Percentiles rank a stretch among this genome's conserved stretches.
These are phyloP conservation scores for Amyloporia xantha DNA, from an alignment of 768 basidiomycete species.

Conservation along the genomic window DNA sequence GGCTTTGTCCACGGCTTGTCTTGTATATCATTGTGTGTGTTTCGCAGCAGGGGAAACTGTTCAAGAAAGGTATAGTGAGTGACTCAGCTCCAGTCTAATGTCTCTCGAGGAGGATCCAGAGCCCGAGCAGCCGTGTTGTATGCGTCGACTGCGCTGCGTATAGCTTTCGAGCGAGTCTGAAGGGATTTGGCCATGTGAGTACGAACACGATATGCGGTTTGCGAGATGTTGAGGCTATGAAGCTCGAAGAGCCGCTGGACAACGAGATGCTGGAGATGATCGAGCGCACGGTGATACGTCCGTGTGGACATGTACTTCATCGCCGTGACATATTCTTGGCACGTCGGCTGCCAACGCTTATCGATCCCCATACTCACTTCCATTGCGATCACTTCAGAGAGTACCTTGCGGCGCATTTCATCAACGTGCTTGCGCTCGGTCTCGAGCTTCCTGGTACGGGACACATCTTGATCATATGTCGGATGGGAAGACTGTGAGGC, in stretches of 20 bases:
- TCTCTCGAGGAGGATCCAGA: too few species aligned
- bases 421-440: conserved; percentile 13
- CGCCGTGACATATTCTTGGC: conserved; percentile 18
- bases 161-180: too few species aligned
- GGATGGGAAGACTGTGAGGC: neutral
- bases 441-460: conserved; percentile 18
- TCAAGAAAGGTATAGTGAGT: too few species aligned
- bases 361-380: conserved; percentile 24
- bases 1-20: too few species aligned
- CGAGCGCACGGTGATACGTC: conserved; percentile 24
- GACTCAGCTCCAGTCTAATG: too few species aligned
- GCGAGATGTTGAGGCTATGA: conserved; percentile 29
- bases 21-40: too few species aligned
- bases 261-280: too few species aligned
- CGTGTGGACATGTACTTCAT: conserved; percentile 12
- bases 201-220: too few species aligned
- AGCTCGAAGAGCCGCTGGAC: conserved; percentile 32
- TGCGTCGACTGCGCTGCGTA: too few species aligned
- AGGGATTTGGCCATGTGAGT: too few species aligned
- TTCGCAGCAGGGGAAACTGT: too few species aligned
- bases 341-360: conserved; percentile 21
- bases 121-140: too few species aligned
- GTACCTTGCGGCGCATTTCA: conserved; percentile 12
- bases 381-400: conserved; percentile 10
- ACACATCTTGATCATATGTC: neutral